These are phyloP conservation scores for Penicillium sp. DNA, from an alignment of 2,329 filamentous ascomycete genomes.

Conservation along the genomic window DNA sequence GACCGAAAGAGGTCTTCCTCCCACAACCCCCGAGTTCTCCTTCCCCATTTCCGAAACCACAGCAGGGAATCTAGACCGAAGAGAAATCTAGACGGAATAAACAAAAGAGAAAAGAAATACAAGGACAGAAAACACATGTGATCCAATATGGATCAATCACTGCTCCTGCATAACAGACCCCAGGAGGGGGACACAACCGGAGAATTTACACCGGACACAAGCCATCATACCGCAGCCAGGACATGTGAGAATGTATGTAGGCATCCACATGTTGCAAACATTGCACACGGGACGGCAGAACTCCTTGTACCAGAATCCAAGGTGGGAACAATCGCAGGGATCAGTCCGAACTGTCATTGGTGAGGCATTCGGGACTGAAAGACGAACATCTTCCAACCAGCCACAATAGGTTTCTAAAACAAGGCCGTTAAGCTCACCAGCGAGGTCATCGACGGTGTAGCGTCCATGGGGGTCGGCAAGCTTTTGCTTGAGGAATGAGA, in stretches of 20 bases:
- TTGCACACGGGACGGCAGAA: slow-evolving; percentile 23
- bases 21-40: background rate
- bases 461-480: slow-evolving; percentile 18
- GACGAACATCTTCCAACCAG: slow-evolving; percentile 25
- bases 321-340: slow-evolving; percentile 22
- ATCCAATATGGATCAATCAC: background rate
- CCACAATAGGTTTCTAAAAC: slow-evolving; percentile 28
- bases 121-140: background rate
- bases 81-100: background rate
- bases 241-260: slow-evolving; percentile 30
- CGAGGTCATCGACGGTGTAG: slow-evolving; percentile 28
- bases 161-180: background rate
- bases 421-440: slow-evolving; percentile 27
- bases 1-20: background rate
- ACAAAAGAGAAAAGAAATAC: background rate
- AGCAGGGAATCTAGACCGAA: background rate
- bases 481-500: slow-evolving; percentile 27
- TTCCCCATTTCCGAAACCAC: background rate
- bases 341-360: background rate
- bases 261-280: slow-evolving; percentile 28
- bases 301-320: slow-evolving; percentile 29
- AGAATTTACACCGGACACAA: slow-evolving; percentile 34
- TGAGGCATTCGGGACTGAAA: slow-evolving; percentile 15
- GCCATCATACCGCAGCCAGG: slow-evolving; percentile 27
- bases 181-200: no score